Conservation (phyloP, 1,284 basidiomycete genomes). For the Apiotrichum mycotoxinovorans region DNA sequence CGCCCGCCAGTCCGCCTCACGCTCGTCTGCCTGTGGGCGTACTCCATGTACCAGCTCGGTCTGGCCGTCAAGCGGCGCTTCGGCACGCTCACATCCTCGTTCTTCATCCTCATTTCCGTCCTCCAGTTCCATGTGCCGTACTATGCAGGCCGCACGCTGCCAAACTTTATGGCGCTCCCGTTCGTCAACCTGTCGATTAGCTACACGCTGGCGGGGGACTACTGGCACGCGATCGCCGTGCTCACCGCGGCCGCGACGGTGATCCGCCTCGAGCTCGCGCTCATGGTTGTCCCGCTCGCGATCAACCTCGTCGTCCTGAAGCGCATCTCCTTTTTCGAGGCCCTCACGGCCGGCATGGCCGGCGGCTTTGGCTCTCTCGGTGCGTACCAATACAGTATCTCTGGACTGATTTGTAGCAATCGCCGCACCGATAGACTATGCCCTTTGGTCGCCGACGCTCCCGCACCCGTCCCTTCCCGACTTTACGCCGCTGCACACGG, state of each 20-base stretch:
- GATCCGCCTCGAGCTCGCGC: slow-evolving; percentile 74
- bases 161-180: slow-evolving; percentile 87
- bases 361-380: slow-evolving; percentile 60
- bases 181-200: slow-evolving; percentile 47
- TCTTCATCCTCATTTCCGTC: slow-evolving; percentile 66
- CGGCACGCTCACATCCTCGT: slow-evolving; percentile 58
- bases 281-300: slow-evolving; percentile 63
- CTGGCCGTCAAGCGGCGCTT: slow-evolving; percentile 63
- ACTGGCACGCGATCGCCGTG: slow-evolving; percentile 43
- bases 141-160: slow-evolving; percentile 87
- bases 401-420: slow-evolving; percentile 51
- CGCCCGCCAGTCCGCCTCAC: slow-evolving; percentile 64
- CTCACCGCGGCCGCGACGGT: slow-evolving; percentile 69
- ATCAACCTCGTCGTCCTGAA: slow-evolving; percentile 58
- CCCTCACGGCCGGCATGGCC: slow-evolving; percentile 58
- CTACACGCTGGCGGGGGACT: slow-evolving; percentile 22
- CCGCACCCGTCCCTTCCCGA: slow-evolving; percentile 34
- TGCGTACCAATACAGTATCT: slow-evolving; percentile 43
- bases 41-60: slow-evolving; percentile 64
- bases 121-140: slow-evolving; percentile 89
- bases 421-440: slow-evolving; percentile 71
- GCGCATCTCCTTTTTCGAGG: slow-evolving; percentile 52
- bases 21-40: slow-evolving; percentile 63
- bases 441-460: slow-evolving; percentile 64
- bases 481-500: slow-evolving; percentile 48